phyloP scores from a whole-genome alignment of 2,329 filamentous ascomycete species.

The Ascochyta lentis region DNA sequence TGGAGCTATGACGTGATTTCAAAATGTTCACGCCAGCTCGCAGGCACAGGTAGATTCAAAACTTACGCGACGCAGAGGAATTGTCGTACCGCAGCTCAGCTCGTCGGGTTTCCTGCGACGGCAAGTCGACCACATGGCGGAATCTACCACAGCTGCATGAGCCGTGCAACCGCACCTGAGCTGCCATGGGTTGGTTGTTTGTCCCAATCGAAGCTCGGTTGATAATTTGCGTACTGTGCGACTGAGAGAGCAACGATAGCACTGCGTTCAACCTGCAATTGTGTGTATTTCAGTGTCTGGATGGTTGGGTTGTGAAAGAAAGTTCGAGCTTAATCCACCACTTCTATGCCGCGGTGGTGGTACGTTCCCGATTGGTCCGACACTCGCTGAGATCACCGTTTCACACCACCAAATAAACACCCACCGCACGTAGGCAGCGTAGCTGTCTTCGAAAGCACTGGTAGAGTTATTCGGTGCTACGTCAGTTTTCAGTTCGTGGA shows the following conservation, averaged over 20 bases:
- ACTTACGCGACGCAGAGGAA: constrained; percentile 73
- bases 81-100: constrained; percentile 70
- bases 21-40: background rate
- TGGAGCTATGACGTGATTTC: constrained; percentile 21
- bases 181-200: constrained; percentile 29
- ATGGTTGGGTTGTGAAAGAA: constrained; percentile 7
- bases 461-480: background rate
- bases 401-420: background rate
- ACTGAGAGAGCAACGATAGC: background rate
- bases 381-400: constrained; percentile 7
- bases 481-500: no score
- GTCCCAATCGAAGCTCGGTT: background rate
- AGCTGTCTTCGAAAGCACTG: background rate
- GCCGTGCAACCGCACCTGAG: constrained; percentile 67
- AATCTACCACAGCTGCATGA: constrained; percentile 88
- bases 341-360: constrained; percentile 3
- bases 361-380: constrained; percentile 6
- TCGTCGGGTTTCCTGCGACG: constrained; percentile 68
- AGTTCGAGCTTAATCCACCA: constrained; percentile 17
- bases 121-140: constrained; percentile 76
- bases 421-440: background rate
- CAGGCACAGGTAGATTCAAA: background rate
- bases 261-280: constrained; percentile 3
- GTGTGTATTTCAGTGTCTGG: constrained; percentile 13
- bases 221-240: background rate